Evolutionary conservation across 768 basidiomycete species (phyloP).

Genomic region (Panaeolus papilionaceus): DNA sequence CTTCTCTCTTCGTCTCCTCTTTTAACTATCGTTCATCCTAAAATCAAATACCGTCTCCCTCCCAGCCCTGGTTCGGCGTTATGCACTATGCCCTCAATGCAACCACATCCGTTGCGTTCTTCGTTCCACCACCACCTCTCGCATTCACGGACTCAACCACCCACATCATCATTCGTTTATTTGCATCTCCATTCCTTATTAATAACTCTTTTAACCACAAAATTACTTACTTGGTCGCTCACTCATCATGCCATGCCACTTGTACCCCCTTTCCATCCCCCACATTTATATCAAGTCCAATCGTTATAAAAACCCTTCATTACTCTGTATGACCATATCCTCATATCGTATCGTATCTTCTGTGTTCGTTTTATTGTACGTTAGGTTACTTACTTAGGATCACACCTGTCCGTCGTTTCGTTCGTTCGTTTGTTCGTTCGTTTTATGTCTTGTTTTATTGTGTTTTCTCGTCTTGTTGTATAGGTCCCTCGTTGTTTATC

Average conservation of each 20-base stretch:
- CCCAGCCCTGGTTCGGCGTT: neutral
- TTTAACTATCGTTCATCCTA: neutral
- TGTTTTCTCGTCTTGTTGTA: neutral
- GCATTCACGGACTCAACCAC: neutral
- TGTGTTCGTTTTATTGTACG: neutral
- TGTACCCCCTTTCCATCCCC: neutral
- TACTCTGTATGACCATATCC: slow-evolving; percentile 3
- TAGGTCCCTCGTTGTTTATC: neutral
- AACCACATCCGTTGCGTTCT: neutral
- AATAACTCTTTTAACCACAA: neutral
- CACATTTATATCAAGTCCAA: neutral
- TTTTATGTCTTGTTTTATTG: neutral
- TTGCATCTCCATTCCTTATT: neutral
- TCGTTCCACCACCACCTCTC: neutral
- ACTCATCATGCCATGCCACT: neutral
- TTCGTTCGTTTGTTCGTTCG: neutral
- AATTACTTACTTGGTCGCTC: neutral
- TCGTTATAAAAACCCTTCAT: neutral
- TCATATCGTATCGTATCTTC: neutral
- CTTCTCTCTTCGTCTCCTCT: neutral
- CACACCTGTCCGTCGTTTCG: too few species aligned
- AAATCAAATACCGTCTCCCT: neutral
- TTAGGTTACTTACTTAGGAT: neutral
- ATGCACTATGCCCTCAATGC: neutral
- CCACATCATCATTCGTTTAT: neutral